phyloP scores from a whole-genome alignment of 106 monocot genomes.

The Posidonia australis region DNA sequence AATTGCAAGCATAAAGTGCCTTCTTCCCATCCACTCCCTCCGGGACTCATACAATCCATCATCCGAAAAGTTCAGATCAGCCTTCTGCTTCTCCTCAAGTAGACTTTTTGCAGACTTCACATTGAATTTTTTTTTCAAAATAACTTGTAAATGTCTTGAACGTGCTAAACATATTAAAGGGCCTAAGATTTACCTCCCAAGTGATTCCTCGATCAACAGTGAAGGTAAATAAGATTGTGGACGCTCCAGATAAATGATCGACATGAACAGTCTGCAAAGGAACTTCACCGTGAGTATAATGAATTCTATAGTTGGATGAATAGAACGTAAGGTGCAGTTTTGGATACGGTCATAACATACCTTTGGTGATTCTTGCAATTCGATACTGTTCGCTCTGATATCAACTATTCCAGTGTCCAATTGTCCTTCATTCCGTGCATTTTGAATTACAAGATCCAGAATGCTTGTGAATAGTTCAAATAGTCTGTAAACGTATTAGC shows the following conservation, averaged over 20 bases:
- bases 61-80: conserved; percentile 18
- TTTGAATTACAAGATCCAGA: conserved; percentile 68
- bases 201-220: conserved; percentile 76
- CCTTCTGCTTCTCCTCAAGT: conserved; percentile 62
- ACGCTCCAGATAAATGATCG: conserved; percentile 82
- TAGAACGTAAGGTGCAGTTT: background rate
- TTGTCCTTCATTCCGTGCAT: conserved; percentile 88
- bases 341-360: conserved; percentile 18
- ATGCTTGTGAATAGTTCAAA: conserved; percentile 84
- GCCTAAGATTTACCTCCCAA: conserved; percentile 61
- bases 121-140: background rate
- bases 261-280: conserved; percentile 70
- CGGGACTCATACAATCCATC: conserved; percentile 97
- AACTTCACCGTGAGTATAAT: background rate
- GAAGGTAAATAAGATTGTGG: conserved; percentile 72
- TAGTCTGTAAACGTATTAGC: conserved; percentile 38
- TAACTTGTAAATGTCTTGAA: background rate
- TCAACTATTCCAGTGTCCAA: conserved; percentile 97
- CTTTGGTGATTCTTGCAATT: conserved; percentile 68
- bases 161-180: background rate
- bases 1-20: conserved; percentile 75
- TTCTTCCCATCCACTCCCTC: conserved; percentile 95
- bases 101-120: conserved; percentile 61
- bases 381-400: conserved; percentile 69
- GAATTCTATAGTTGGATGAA: background rate